Base-by-base conservation (phyloP, 768 basidiomycete species). In the Suillus bovinus region DNA sequence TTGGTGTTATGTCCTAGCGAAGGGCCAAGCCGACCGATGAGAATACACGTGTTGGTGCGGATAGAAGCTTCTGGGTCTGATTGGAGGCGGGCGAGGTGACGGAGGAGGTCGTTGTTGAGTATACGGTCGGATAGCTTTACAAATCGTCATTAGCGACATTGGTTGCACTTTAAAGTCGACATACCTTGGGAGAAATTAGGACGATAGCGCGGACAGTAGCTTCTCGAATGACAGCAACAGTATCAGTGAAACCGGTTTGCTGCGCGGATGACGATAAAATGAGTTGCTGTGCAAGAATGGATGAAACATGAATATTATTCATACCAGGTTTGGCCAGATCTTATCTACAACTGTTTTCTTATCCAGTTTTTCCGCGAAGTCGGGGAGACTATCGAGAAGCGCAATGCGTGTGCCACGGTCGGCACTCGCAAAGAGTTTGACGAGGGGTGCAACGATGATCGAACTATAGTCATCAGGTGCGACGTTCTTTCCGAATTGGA, bases 171-270 rank as follows among this genome's bases (percentile, higher is more conserved):
- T 2, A 9, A 36, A 17, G 46, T 10, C n/a, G 17, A 58, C 73
- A 31, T 61, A 93, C 95, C 78, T 98, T 95, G 16, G 93, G 86
- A 1, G 96, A 86, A 29, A 99, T 79, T 11, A 92, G 79, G 63
- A 86, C 89, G 47, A 99, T 87, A 0, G 94, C 87, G 70, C 92
- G 94, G 52, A 96, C 85, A 0, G 97, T 99, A 1, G 93, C 94
- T 75, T 99, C 97, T 42, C 97, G 87, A 61, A 99, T 92, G 52
- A 98, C 81, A 1, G 96, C 88, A 2, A 99, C 93, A 0, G 95
- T 96, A 71, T 99, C 97, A 4, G 90, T 84, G 70, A 99, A 99
- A 0, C 97, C 97, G 4, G 93, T 93, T 87, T 96, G 93, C 95
- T 96, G 50, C 39, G 29, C 33, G 46, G 8, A 29, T 17, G 16